These are phyloP conservation scores for Rhodotorula toruloides DNA, from an alignment of 768 basidiomycete genomes.

Conservation along the genomic window DNA sequence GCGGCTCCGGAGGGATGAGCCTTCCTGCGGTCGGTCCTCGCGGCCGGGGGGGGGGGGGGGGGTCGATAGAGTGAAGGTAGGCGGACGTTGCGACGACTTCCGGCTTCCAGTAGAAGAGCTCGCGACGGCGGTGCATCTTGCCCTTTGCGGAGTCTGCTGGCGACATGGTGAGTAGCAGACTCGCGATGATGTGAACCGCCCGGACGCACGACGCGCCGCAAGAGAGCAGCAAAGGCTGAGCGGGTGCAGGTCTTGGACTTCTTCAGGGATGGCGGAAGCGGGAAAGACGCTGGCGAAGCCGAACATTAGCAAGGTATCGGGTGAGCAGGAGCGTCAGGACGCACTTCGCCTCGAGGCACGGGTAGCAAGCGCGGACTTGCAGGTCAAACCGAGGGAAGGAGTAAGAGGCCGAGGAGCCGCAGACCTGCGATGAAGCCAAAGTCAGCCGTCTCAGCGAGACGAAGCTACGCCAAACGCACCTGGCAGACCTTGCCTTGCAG, in stretches of 20 bases:
- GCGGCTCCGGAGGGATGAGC: no score
- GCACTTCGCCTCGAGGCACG: not conserved
- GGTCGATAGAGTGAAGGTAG: not conserved
- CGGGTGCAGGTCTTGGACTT: not conserved
- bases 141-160: not conserved
- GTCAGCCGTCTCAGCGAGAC: no score
- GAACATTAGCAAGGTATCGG: accelerated
- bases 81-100: not conserved
- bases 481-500: not conserved
- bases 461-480: not conserved
- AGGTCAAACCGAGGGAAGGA: not conserved
- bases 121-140: not conserved
- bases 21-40: no score
- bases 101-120: not conserved
- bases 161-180: accelerated
- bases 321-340: not conserved
- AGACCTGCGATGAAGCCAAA: not conserved
- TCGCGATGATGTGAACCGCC: no score
- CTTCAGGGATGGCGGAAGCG: no score
- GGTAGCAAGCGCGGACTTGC: not conserved
- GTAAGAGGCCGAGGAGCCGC: not conserved
- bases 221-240: not conserved
- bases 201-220: not conserved
- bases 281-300: not conserved
- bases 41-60: not conserved